Percentiles rank a stretch among this genome's conserved stretches.
phyloP scores from a whole-genome alignment of 2,329 filamentous ascomycete genomes.

The Botrytis elliptica region DNA sequence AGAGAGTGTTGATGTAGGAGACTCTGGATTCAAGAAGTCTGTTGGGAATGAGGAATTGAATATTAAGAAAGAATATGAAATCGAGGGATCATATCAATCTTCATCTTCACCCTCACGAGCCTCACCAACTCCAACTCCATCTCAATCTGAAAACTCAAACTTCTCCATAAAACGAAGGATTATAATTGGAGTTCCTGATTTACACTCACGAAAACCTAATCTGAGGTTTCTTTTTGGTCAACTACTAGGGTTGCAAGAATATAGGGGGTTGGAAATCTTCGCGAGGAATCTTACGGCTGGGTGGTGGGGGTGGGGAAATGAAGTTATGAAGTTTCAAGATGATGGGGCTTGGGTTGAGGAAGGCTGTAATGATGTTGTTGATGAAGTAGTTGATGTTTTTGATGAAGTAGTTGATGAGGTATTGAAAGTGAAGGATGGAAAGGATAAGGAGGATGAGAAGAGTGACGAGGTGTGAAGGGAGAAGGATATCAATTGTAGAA shows the following conservation, averaged over 20 bases:
- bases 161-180: conserved; percentile 41
- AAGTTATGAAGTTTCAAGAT: conserved; percentile 68
- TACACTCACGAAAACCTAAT: conserved; percentile 78
- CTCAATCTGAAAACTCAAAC: not conserved
- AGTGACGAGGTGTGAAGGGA: not conserved
- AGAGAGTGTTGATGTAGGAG: not conserved
- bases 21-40: not conserved
- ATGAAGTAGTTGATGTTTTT: not conserved
- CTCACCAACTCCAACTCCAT: too few relatives aligned
- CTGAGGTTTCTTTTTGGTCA: conserved; percentile 59
- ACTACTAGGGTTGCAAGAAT: conserved; percentile 49
- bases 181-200: conserved; percentile 68
- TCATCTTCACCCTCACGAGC: not conserved
- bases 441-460: not conserved
- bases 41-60: conserved; percentile 45
- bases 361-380: not conserved
- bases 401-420: not conserved
- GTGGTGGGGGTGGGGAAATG: conserved; percentile 79
- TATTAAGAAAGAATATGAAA: not conserved
- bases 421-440: not conserved
- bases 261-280: conserved; percentile 71
- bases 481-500: too few relatives aligned
- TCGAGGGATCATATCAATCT: not conserved
- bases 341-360: conserved; percentile 45
- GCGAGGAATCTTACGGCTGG: conserved; percentile 70